Base-by-base conservation (phyloP, 208 protist genomes). In the Leptomonas pyrrhocoris region DNA sequence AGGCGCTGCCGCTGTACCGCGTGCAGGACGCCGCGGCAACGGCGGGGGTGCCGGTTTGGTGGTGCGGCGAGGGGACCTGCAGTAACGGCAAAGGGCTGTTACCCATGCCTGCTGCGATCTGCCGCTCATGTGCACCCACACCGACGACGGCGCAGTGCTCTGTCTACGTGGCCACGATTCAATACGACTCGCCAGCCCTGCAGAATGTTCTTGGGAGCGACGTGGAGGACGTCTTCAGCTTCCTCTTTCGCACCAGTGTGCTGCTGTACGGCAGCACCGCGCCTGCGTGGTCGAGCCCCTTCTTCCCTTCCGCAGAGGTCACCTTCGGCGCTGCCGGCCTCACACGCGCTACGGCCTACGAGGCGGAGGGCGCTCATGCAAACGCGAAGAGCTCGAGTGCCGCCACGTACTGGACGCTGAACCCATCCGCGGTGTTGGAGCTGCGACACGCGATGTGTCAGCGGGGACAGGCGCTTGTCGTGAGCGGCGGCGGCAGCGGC, bases 61-160 rank as follows among this genome's bases (percentile, higher is more conserved):
- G 80, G 65, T 94, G 89, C 40, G 58, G 69, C 5, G 89, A 94
- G 50, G 86, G 84, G 9, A 92, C 80, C 12, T 89, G 84, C 70
- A 88, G 71, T 34, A 94, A 94, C 67, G 89, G 89, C 31, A 85
- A 83, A 57, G 89, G 86, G 16, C 60, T 94, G 56, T 63, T 94
- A 46, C 65, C 50, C 19, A 72, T 88, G 43, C 71, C 63, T 8
- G 31, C 43, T 2, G 61, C 62, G 4, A 46, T 53, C 18, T 67
- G 57, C 25, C 57, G 61, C 15, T 42, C 59, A 7, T 48, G 30
- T 0, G 4, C 43, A 1, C 23, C 45, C 16, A n/a, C 51, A 6
- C 23, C 15, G 19, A 25, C 65, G 15, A 40, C 60, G 18, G 58
- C 60, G 36, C 71, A 30, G 56, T 80, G 80, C 16, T 30, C 67